Evolutionary conservation across 371 early-diverging fungal genomes (phyloP).

Genomic region (Mucor sp.): DNA sequence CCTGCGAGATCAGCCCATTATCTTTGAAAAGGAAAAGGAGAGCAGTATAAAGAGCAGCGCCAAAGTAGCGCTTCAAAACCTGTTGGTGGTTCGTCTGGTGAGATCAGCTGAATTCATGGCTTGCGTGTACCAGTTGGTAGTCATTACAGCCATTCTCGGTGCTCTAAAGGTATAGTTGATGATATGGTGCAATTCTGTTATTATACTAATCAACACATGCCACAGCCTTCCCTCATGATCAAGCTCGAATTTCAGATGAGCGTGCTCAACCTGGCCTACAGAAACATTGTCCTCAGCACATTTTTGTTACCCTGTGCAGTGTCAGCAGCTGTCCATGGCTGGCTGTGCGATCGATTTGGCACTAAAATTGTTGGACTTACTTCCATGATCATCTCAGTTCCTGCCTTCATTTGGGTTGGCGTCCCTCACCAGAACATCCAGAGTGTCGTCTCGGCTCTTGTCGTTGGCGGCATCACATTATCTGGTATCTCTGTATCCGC

Average conservation of each 20-base stretch:
- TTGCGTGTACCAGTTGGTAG: slow-evolving; percentile 1
- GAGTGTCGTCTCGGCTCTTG: slow-evolving; percentile 14
- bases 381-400: slow-evolving; percentile 7
- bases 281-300: not conserved
- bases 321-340: not conserved
- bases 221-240: not conserved
- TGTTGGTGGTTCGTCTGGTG: not conserved
- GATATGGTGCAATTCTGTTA: too few species aligned
- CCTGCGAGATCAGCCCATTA: slow-evolving; percentile 12
- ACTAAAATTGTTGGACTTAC: slow-evolving; percentile 11
- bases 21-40: slow-evolving; percentile 6
- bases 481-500: not conserved
- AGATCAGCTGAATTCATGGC: slow-evolving; percentile 1
- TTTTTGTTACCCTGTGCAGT: slow-evolving; percentile 13
- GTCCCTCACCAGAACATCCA: slow-evolving; percentile 14
- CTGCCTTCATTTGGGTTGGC: slow-evolving; percentile 23
- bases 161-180: slow-evolving; percentile 16
- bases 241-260: not conserved
- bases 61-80: not conserved
- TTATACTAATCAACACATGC: not conserved
- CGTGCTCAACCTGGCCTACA: not conserved
- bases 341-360: slow-evolving; percentile 16
- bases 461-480: slow-evolving; percentile 3
- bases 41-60: not conserved
- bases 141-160: not conserved